phyloP scores from a whole-genome alignment of 805 yeast species.

The Candida sanyiensis region DNA sequence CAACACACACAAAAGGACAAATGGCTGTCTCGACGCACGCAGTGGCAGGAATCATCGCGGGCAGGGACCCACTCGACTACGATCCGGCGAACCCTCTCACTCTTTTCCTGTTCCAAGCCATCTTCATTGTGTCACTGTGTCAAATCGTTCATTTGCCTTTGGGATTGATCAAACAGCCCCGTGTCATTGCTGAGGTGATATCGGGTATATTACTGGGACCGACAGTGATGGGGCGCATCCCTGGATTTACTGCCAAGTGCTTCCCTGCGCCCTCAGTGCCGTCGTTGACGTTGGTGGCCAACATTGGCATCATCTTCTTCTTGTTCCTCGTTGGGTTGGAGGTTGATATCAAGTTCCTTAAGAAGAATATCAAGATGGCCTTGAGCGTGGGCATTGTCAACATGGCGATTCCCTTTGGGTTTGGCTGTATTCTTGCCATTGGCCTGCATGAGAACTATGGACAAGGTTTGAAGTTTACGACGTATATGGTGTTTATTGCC shows the following conservation, averaged over 20 bases:
- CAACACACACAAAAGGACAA: not conserved
- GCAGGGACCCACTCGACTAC: conserved; percentile 63
- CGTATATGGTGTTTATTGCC: conserved; percentile 75
- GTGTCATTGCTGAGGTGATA: conserved; percentile 77
- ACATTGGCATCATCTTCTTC: conserved; percentile 67
- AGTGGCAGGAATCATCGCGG: conserved; percentile 67
- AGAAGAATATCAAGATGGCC: conserved; percentile 55
- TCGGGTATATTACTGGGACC: conserved; percentile 76
- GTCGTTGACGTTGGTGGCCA: conserved; percentile 62
- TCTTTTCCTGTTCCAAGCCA: conserved; percentile 62
- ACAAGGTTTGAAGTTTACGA: conserved; percentile 51
- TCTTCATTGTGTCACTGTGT: conserved; percentile 54
- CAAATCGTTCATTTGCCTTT: conserved; percentile 58
- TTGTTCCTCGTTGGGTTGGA: conserved; percentile 76
- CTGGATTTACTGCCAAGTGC: conserved; percentile 56
- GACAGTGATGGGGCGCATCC: conserved; percentile 65
- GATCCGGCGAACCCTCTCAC: conserved; percentile 56
- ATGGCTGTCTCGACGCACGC: conserved; percentile 34
- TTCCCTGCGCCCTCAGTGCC: conserved; percentile 62
- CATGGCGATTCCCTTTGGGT: conserved; percentile 74
- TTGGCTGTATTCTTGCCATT: conserved; percentile 66
- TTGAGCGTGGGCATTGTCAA: conserved; percentile 62
- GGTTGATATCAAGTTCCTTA: conserved; percentile 63
- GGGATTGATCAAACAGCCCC: conserved; percentile 60
- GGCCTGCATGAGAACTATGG: conserved; percentile 59